Base-by-base conservation (phyloP, 1,284 basidiomycete species). In the Fomitopsis schrenkii region DNA sequence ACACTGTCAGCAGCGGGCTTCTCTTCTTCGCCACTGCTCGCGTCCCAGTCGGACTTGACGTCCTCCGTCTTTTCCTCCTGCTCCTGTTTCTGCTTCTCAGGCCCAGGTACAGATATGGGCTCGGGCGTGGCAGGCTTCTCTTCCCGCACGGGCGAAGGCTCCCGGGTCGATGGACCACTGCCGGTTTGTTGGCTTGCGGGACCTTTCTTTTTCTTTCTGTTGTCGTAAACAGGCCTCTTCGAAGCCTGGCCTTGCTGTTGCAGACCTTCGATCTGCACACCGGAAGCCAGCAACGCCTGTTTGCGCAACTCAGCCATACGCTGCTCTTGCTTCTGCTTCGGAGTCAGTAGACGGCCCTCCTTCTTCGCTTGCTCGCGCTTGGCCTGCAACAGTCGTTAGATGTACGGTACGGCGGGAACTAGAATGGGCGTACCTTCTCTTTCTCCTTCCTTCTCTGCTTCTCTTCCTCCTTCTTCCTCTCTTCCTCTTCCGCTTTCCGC, bases 271-370 rank as follows among this genome's bases (percentile, higher is more conserved):
- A 99, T 90, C 68, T 91, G 89, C 60, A 94, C 91, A 55, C 95
- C 95, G 35, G 93, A 93, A 26, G 90, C 87, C 57, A 99, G 82
- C 61, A 99, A 83, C 3, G 97, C 97, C 75, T 97, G 87, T 75
- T 91, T 93, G 60, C 96, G 87, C 41, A 94, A 86, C 75, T 98
- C 96, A 8, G 95, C 96, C 62, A 90, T 91, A 17, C 92, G 91
- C 68, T 86, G 90, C 74, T 98, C 96, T 70, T 94, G 93, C 77
- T 96, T 98, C 75, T 99, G 96, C 77, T 97, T 98, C 73, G 95
- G 94, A 6, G 95, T 97, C 53, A 98, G 82, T 36, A 95, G 78
- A 59, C 91, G 86, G 38, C 95, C 95, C 76, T 97, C 95, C 73
- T 95, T 95, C 81, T 91, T 93, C 26, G 91, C 87, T 52, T 90